Conservation (phyloP, 2,329 filamentous ascomycete genomes). For the Chaetomium olivaceum region DNA sequence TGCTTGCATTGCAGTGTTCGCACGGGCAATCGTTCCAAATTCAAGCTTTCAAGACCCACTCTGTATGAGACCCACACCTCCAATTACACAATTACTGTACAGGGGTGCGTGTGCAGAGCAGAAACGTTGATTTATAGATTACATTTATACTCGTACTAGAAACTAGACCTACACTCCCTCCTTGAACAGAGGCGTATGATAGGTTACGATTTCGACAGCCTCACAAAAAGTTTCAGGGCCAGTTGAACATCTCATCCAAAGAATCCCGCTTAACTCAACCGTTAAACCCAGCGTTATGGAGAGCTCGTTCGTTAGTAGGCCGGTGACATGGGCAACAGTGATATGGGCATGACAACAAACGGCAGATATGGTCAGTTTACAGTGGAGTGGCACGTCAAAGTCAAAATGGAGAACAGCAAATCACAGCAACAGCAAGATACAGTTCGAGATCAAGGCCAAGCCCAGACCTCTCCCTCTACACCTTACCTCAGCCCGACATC, state of each 20-base stretch:
- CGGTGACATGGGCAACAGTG: background rate
- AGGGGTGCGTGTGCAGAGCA: no score
- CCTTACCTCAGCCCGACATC: conserved; percentile 14
- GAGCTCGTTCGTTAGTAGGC: no score
- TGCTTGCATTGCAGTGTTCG: background rate
- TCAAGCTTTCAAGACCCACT: background rate
- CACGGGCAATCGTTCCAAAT: background rate
- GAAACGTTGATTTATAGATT: no score
- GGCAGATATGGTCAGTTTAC: background rate
- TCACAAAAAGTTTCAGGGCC: no score
- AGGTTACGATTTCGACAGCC: no score
- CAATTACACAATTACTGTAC: no score
- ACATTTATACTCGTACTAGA: no score
- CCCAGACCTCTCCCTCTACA: conserved; percentile 15
- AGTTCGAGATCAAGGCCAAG: background rate
- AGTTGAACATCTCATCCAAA: background rate
- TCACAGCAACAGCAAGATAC: background rate
- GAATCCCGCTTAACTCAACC: background rate
- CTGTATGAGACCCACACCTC: background rate
- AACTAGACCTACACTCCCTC: no score
- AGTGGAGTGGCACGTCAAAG: background rate
- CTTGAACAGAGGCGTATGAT: no score
- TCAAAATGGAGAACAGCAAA: background rate
- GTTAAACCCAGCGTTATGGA: background rate
- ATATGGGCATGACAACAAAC: background rate